These are phyloP conservation scores for Camellia sinensis DNA, from an alignment of 148 eudicot genomes.

Conservation along the genomic window DNA sequence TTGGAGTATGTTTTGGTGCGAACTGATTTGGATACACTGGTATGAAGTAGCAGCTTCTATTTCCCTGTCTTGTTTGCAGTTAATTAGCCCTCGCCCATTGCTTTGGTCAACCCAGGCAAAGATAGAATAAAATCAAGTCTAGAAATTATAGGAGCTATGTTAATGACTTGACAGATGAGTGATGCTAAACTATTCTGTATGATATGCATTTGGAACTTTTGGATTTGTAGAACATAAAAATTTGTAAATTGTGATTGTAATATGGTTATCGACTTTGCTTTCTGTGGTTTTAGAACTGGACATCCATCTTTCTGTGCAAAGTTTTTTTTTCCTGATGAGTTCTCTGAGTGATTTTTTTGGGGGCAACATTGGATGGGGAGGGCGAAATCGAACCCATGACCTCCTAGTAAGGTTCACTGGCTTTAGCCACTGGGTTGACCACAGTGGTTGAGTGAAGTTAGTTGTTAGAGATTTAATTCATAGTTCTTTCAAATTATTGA, in stretches of 20 bases:
- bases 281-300: not conserved
- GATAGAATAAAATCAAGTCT: not conserved
- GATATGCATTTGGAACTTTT: not conserved
- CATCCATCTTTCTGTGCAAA: too few relatives aligned
- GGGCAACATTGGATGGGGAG: too few relatives aligned
- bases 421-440: too few relatives aligned
- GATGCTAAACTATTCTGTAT: not conserved
- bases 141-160: not conserved
- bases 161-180: not conserved
- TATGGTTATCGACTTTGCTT: not conserved
- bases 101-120: not conserved
- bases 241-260: not conserved
- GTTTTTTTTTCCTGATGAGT: too few relatives aligned
- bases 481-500: not conserved
- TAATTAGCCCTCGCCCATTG: not conserved
- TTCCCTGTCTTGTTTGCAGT: not conserved
- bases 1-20: constrained; percentile 94
- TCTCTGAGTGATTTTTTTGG: too few relatives aligned
- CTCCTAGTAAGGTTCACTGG: too few relatives aligned
- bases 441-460: too few relatives aligned
- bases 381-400: too few relatives aligned
- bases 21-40: constrained; percentile 93
- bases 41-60: constrained; percentile 29
- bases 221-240: not conserved
- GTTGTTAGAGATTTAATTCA: not conserved